Percentiles rank a stretch among this genome's conserved stretches.
Evolutionary conservation across 768 basidiomycete species (phyloP).

Genomic region (Boletus vermiculosoides): DNA sequence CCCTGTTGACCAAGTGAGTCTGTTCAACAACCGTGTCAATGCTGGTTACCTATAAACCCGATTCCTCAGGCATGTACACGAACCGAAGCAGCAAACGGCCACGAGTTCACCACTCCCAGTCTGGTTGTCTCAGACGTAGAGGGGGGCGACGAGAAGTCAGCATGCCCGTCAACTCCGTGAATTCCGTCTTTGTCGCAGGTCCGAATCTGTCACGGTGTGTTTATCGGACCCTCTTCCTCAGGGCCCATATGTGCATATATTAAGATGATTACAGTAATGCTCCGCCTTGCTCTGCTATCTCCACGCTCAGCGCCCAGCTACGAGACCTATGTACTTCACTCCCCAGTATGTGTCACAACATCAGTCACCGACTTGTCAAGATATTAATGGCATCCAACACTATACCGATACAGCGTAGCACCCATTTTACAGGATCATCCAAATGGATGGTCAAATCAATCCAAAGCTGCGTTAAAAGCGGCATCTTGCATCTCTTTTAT

Average conservation of each 20-base stretch:
- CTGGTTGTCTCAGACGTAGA: conserved; percentile 33
- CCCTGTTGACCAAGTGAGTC: conserved; percentile 50
- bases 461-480: conserved; percentile 40
- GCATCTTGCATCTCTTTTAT: conserved; percentile 72
- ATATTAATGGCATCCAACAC: not conserved
- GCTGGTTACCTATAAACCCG: conserved; percentile 47
- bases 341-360: not conserved
- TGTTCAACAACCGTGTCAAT: not conserved
- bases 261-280: not conserved
- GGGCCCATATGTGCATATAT: conserved; percentile 19
- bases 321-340: not conserved
- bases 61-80: conserved; percentile 73
- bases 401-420: conserved; percentile 3
- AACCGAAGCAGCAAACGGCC: conserved; percentile 60
- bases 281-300: not conserved
- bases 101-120: conserved; percentile 56
- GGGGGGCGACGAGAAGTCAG: too few species aligned
- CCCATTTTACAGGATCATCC: not conserved
- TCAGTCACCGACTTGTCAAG: not conserved
- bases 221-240: not conserved
- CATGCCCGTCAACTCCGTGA: not conserved
- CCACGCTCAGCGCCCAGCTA: not conserved
- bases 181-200: not conserved
- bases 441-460: conserved; percentile 15
- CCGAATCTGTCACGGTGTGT: not conserved